Conservation (phyloP, 2,329 filamentous ascomycete genomes). For the Colletotrichum noveboracense region DNA sequence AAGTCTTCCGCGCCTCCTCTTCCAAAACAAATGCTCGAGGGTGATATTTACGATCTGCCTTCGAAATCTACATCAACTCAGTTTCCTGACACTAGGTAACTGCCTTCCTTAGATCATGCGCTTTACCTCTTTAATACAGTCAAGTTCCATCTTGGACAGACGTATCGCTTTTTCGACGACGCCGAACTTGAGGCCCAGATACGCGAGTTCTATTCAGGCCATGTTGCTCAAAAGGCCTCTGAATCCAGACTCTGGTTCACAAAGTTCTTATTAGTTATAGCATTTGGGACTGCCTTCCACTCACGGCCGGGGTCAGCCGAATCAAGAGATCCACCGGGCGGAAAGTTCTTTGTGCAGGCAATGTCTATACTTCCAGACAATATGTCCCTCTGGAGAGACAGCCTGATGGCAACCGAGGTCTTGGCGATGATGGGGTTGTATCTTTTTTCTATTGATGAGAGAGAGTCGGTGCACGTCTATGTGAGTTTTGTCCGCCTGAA, state of each 20-base stretch:
- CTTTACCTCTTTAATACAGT: not conserved
- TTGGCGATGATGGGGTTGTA: constrained; percentile 39
- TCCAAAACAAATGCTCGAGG: constrained; percentile 32
- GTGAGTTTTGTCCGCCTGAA: not conserved
- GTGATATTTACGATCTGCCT: constrained; percentile 23
- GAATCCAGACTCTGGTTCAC: constrained; percentile 16
- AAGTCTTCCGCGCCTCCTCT: constrained; percentile 19
- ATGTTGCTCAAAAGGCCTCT: not conserved
- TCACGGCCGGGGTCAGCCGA: not conserved
- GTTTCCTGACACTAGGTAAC: constrained; percentile 33
- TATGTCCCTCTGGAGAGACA: constrained; percentile 37
- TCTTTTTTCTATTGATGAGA: constrained; percentile 39
- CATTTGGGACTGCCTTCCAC: not conserved
- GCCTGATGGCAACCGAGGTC: constrained; percentile 40
- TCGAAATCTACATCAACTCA: constrained; percentile 31
- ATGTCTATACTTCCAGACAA: constrained; percentile 41
- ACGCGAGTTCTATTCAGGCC: not conserved
- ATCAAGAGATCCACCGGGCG: constrained; percentile 26
- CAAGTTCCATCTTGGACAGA: not conserved
- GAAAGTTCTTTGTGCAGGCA: constrained; percentile 34
- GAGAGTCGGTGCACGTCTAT: constrained; percentile 30
- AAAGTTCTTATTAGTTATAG: not conserved
- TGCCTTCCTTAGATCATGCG: not conserved
- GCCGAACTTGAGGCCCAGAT: not conserved
- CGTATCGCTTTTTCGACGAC: not conserved